A percentile compares a stretch with the other conserved stretches of the same genome.
phyloP scores from a whole-genome alignment of 139 green algal species.

The Tetraselmis striata region DNA sequence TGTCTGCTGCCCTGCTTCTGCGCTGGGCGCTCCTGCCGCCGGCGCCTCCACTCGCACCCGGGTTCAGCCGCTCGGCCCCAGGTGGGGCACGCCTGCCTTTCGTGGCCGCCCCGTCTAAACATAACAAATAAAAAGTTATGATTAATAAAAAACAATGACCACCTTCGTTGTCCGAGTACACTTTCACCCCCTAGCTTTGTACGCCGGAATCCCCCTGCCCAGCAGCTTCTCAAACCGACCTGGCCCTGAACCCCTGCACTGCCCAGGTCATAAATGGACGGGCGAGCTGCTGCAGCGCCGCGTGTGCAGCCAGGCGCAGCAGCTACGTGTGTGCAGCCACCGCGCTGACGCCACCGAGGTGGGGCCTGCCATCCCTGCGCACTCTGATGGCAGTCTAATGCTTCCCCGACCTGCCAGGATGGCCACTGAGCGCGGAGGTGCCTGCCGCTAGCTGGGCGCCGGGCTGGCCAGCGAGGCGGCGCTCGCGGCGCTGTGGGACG shows the following conservation, averaged over 20 bases:
- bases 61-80: neutral
- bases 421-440: neutral
- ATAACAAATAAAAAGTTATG: too few relatives aligned
- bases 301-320: neutral
- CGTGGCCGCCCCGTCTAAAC: neutral
- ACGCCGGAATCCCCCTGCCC: too few relatives aligned
- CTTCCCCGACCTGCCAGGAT: neutral
- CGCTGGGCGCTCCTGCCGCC: neutral
- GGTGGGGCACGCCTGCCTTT: neutral
- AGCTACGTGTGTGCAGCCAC: slow-evolving; percentile 23
- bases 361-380: too few relatives aligned
- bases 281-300: neutral
- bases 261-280: neutral
- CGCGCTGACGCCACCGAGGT: slow-evolving; percentile 4
- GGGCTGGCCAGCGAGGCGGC: neutral
- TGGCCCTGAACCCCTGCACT: neutral
- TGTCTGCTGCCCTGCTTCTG: neutral
- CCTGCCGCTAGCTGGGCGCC: neutral
- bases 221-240: too few relatives aligned
- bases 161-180: too few relatives aligned
- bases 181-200: too few relatives aligned
- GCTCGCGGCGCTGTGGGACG: slow-evolving; percentile 16
- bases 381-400: slow-evolving; percentile 2
- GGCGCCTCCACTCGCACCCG: neutral
- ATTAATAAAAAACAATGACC: too few relatives aligned